Conservation (phyloP, 2,329 filamentous ascomycete species). For the Cladosporium sp. region DNA sequence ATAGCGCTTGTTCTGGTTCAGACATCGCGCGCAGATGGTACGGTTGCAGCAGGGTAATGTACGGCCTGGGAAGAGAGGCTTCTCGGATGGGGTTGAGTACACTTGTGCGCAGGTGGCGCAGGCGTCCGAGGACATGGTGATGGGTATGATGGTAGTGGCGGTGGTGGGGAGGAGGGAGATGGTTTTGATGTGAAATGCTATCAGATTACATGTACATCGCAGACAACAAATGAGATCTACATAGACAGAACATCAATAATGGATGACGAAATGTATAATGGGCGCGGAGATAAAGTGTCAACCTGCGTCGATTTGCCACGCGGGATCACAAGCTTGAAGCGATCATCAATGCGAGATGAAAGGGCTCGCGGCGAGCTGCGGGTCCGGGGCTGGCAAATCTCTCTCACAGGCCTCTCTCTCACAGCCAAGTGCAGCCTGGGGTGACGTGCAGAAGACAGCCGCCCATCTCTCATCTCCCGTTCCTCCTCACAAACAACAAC, state of each 20-base stretch:
- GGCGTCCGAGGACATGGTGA: constrained; percentile 15
- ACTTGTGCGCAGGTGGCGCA: constrained; percentile 31
- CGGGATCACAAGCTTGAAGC: not conserved
- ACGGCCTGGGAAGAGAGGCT: constrained; percentile 56
- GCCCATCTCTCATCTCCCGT: not conserved
- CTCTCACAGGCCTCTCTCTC: no score
- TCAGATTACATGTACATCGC: no score
- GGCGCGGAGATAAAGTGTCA: no score
- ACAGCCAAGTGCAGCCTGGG: not conserved
- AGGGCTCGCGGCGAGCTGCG: not conserved
- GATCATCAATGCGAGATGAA: not conserved
- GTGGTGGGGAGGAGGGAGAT: not conserved
- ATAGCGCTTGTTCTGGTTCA: constrained; percentile 65
- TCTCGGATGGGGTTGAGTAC: constrained; percentile 44
- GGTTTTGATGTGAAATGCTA: not conserved
- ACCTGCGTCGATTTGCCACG: not conserved
- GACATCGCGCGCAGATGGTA: constrained; percentile 66
- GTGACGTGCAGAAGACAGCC: not conserved
- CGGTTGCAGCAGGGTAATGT: constrained; percentile 64
- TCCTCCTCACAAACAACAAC: constrained; percentile 5
- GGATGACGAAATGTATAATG: not conserved
- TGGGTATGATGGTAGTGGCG: not conserved
- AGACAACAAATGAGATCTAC: no score
- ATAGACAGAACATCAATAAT: not conserved
- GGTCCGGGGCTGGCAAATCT: not conserved